Evolutionary conservation across 805 yeast genomes (phyloP).

Genomic region (Ogataea allantospora): DNA sequence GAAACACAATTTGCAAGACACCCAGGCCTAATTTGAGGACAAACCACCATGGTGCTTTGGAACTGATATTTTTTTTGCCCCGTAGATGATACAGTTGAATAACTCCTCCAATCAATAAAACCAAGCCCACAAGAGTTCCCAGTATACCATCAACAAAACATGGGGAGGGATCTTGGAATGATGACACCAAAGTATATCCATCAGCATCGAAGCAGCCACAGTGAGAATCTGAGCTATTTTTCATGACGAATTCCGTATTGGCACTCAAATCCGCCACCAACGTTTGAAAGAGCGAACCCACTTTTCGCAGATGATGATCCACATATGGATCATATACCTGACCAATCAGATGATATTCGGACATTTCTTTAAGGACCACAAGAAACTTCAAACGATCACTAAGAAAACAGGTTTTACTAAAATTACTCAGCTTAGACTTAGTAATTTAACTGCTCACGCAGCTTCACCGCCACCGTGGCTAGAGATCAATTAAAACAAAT

Average conservation of each 20-base stretch:
- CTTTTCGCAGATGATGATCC: background rate
- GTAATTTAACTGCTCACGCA: background rate
- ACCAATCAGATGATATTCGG: constrained; percentile 8
- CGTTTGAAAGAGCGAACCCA: background rate
- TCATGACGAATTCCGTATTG: background rate
- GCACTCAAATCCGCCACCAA: background rate
- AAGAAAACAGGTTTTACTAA: no score
- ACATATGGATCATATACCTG: constrained; percentile 3
- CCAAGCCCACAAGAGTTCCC: constrained; percentile 34
- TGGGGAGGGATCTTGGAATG: constrained; percentile 47
- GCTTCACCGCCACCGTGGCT: constrained; percentile 2
- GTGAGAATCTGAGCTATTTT: background rate
- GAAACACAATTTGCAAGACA: constrained; percentile 39
- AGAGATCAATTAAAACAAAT: constrained; percentile 8
- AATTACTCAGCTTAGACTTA: background rate
- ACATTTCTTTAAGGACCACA: constrained; percentile 4
- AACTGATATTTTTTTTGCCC: constrained; percentile 29
- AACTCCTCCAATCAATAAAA: constrained; percentile 39
- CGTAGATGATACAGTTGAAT: constrained; percentile 37
- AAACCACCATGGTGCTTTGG: constrained; percentile 38
- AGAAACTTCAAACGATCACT: no score
- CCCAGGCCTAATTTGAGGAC: constrained; percentile 42
- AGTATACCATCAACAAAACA: constrained; percentile 49
- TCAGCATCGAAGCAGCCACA: constrained; percentile 38
- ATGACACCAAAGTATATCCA: constrained; percentile 43